Evolutionary conservation across 2,329 filamentous ascomycete species (phyloP).

Genomic region (Clarireedia sp.): DNA sequence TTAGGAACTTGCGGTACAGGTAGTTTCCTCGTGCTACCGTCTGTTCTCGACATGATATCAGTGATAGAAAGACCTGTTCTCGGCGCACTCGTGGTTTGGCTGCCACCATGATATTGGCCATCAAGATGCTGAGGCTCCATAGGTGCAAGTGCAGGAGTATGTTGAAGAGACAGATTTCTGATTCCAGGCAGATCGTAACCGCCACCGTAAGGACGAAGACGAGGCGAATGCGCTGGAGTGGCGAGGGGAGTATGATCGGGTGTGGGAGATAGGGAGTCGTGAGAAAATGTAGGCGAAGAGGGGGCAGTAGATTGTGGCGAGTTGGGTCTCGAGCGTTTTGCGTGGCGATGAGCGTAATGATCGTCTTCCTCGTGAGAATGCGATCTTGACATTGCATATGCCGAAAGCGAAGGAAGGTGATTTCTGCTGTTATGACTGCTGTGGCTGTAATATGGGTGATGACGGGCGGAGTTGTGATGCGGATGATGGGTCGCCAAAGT

Average conservation of each 20-base stretch:
- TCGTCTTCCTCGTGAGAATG: conserved; percentile 78
- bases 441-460: conserved; percentile 48
- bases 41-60: conserved; percentile 85
- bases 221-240: conserved; percentile 89
- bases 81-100: conserved; percentile 37
- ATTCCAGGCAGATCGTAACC: conserved; percentile 82
- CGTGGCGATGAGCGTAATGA: conserved; percentile 63
- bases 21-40: conserved; percentile 82
- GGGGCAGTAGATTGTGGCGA: conserved; percentile 94
- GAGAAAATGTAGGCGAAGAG: conserved; percentile 91
- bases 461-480: conserved; percentile 38
- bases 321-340: conserved; percentile 86
- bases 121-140: conserved; percentile 46
- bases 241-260: conserved; percentile 98
- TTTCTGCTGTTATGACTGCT: conserved; percentile 40
- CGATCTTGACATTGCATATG: conserved; percentile 91
- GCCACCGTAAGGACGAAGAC: conserved; percentile 63
- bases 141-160: conserved; percentile 58
- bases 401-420: conserved; percentile 46
- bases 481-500: conserved; percentile 23
- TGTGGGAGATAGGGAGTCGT: conserved; percentile 90
- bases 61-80: conserved; percentile 70
- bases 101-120: conserved; percentile 38
- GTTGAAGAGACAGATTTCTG: conserved; percentile 60
- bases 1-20: conserved; percentile 88